A percentile compares a stretch with the other conserved stretches of the same genome.
Evolutionary conservation across 2,329 filamentous ascomycete species (phyloP).

Genomic region (Talaromyces amestolkiae): DNA sequence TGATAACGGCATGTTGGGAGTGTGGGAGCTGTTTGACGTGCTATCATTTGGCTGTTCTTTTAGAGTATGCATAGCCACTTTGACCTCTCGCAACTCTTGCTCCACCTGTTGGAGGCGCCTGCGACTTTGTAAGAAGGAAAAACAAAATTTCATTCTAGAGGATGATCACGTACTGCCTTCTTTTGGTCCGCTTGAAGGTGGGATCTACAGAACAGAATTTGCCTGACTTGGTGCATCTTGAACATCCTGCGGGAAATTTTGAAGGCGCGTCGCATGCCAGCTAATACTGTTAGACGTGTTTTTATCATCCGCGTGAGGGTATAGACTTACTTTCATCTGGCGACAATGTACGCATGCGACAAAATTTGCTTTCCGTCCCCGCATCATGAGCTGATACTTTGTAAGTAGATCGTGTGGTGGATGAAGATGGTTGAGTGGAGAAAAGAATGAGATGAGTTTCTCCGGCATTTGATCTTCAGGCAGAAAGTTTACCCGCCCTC

Average conservation of each 20-base stretch:
- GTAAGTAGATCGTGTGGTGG: background rate
- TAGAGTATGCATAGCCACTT: background rate
- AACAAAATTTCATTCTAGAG: background rate
- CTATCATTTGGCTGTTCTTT: background rate
- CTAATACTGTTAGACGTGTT: conserved; percentile 2
- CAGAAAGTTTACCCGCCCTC: background rate
- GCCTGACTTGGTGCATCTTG: conserved; percentile 16
- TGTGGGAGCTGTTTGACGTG: background rate
- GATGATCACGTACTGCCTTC: conserved; percentile 10
- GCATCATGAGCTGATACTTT: conserved; percentile 3
- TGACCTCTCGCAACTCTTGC: conserved; percentile 11
- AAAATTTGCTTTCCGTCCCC: conserved; percentile 18
- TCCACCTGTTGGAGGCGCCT: conserved; percentile 11
- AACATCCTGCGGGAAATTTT: conserved; percentile 17
- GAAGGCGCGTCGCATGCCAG: conserved; percentile 11
- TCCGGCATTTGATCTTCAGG: background rate
- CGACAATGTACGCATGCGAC: conserved; percentile 20
- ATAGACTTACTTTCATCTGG: conserved; percentile 20
- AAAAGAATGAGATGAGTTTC: background rate
- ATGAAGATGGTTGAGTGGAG: background rate
- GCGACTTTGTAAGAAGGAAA: background rate
- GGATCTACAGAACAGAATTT: conserved; percentile 16
- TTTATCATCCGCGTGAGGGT: background rate
- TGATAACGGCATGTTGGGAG: background rate
- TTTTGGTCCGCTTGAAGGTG: conserved; percentile 4